Base-by-base conservation (phyloP, 1,284 basidiomycete species). In the Marasmius tenuissimus region DNA sequence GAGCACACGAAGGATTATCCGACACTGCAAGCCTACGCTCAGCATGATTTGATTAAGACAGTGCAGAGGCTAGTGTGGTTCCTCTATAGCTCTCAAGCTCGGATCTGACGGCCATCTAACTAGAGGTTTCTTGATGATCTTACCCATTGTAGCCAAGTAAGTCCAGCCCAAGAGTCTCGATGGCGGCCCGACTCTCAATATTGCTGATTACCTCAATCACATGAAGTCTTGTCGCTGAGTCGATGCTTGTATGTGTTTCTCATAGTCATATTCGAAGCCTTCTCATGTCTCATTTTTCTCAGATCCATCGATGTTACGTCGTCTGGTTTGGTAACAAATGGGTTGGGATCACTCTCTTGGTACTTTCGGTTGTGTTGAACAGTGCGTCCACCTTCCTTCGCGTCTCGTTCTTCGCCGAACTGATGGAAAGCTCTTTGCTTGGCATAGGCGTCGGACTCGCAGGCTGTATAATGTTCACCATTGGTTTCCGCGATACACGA, bases 1-100 rank as follows among this genome's bases (percentile, higher is more conserved):
- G 53, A 55, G 34, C 53, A 55, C 38, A 55, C 53, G 20, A 55
- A 55, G 53, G 53, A 55, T 20, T 55, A 55, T n/a, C 53, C 53
- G 35, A 27, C 53, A 34, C n/a, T 55, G 34, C 10, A 11, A 5
- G n/a, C 53, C 18, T 55, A 55, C n/a, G 53, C 53, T n/a, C 53
- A 55, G 34, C 53, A 55, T 37, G 53, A 55, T 55, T 34, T 20
- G 35, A 55, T 55, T 12, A 55, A 55, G 34, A 55, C 53, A 3
- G 22, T 55, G 12, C 53, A 55, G 53, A 55, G 53, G 53, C 38
- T 12, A 37, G 35, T 55, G 38, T 8, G 7, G 20, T 2, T 6
- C 34, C 38, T 35, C 35, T 37, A 37, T 4, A 16, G 5, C 45
- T 5, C 45, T 27, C 27, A 27, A 27, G 16, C n/a, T n/a, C 16